Percentiles rank a stretch among this genome's conserved stretches.
phyloP scores from a whole-genome alignment of 78 protist species.

The Planoprotostelium fungivorum region DNA sequence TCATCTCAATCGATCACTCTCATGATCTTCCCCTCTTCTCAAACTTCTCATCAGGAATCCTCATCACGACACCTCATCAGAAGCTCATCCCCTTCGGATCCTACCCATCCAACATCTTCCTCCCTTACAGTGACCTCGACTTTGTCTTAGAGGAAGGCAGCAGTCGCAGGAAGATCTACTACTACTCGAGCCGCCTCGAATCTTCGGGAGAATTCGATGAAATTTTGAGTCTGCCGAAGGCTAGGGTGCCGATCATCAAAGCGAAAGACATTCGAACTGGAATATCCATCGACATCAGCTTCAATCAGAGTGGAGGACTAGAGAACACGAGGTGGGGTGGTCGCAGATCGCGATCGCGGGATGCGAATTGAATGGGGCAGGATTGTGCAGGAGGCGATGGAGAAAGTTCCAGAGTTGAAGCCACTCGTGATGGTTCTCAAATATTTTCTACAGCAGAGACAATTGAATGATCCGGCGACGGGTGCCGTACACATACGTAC shows the following conservation, averaged over 20 bases:
- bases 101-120: neutral
- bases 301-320: neutral
- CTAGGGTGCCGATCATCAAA: neutral
- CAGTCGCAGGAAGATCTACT: neutral
- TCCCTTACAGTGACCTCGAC: neutral
- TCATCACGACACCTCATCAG: too few relatives aligned
- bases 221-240: neutral
- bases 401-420: neutral
- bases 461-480: neutral
- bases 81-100: neutral
- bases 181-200: neutral
- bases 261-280: neutral
- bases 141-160: neutral
- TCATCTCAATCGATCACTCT: too few relatives aligned
- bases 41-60: too few relatives aligned
- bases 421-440: neutral
- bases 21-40: too few relatives aligned
- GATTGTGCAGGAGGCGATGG: neutral
- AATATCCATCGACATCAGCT: neutral
- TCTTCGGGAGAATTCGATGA: neutral
- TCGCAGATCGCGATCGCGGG: neutral
- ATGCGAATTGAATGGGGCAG: neutral
- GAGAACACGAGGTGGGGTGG: neutral
- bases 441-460: neutral
- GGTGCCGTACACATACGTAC: neutral